These are phyloP conservation scores for Cercophora samala DNA, from an alignment of 495 filamentous ascomycete species.

Conservation along the genomic window DNA sequence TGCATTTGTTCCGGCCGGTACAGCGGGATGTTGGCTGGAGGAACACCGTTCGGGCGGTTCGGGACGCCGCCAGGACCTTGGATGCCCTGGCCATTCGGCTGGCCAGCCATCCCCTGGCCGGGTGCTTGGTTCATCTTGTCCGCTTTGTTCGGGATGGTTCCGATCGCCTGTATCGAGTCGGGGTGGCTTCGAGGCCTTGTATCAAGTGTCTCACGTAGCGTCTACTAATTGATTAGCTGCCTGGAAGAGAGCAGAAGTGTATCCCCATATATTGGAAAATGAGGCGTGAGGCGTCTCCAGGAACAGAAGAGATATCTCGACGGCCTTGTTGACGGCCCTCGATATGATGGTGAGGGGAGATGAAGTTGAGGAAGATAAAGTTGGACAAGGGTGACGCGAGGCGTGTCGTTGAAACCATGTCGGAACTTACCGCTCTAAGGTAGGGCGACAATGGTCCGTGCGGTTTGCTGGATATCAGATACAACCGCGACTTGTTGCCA, in stretches of 20 bases:
- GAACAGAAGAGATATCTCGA: not conserved
- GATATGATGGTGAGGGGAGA: not conserved
- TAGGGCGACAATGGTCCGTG: not conserved
- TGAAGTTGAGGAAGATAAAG: not conserved
- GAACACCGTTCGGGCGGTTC: slow-evolving; percentile 7
- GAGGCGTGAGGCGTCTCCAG: not conserved
- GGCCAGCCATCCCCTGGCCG: slow-evolving; percentile 34
- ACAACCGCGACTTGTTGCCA: not conserved
- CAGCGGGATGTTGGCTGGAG: slow-evolving; percentile 20
- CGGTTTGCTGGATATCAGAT: not conserved
- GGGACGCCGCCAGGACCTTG: not conserved
- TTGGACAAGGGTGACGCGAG: not conserved
- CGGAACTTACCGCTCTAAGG: not conserved
- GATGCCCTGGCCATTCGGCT: slow-evolving; percentile 15
- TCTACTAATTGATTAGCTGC: not conserved
- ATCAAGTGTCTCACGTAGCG: not conserved
- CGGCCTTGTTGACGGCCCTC: not conserved
- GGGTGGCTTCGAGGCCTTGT: not conserved
- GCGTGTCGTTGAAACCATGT: not conserved
- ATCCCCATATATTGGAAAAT: not conserved
- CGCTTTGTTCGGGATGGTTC: not conserved
- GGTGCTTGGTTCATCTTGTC: slow-evolving; percentile 36
- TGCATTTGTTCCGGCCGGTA: slow-evolving; percentile 50
- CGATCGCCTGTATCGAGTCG: not conserved
- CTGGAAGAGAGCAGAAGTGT: not conserved